phyloP scores from a whole-genome alignment of 345 rosid species.

The Toxicodendron radicans region DNA sequence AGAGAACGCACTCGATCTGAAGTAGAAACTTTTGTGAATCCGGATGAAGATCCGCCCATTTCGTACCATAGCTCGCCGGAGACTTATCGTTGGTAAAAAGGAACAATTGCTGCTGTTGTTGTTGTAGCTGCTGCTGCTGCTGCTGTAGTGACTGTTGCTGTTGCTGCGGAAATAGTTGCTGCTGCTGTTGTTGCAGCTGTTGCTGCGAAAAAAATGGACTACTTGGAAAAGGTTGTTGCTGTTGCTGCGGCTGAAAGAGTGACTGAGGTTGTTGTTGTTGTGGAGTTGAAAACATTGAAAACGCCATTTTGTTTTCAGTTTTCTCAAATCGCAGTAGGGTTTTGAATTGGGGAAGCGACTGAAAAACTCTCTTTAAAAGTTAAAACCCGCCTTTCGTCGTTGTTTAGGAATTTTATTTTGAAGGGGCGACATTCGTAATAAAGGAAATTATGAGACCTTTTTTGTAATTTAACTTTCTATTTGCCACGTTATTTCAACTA shows the following conservation, averaged over 20 bases:
- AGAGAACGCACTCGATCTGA: conserved; percentile 66
- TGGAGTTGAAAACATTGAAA: conserved; percentile 60
- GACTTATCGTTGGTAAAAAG: conserved; percentile 79
- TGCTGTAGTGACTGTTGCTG: conserved; percentile 11
- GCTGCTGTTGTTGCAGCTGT: conserved; percentile 34
- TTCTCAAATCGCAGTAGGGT: not conserved
- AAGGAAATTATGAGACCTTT: too few species aligned
- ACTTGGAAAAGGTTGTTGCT: conserved; percentile 43
- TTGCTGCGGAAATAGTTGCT: conserved; percentile 15
- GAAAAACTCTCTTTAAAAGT: conserved; percentile 11
- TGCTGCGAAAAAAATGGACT: conserved; percentile 44
- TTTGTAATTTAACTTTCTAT: too few species aligned
- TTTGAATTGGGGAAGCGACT: conserved; percentile 1
- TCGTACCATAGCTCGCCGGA: conserved; percentile 89
- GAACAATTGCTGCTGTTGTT: conserved; percentile 61
- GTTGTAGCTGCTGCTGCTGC: conserved; percentile 30
- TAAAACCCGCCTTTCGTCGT: conserved; percentile 6
- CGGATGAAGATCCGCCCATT: conserved; percentile 95
- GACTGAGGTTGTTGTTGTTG: conserved; percentile 57
- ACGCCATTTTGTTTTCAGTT: conserved; percentile 49
- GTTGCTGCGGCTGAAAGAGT: conserved; percentile 39
- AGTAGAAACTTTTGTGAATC: conserved; percentile 86
- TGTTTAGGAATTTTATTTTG: not conserved
- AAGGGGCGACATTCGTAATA: not conserved
- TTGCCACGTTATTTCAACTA: too few species aligned